Evolutionary conservation across 306 rosid species (phyloP).

Genomic region (Quercus mongolica): DNA sequence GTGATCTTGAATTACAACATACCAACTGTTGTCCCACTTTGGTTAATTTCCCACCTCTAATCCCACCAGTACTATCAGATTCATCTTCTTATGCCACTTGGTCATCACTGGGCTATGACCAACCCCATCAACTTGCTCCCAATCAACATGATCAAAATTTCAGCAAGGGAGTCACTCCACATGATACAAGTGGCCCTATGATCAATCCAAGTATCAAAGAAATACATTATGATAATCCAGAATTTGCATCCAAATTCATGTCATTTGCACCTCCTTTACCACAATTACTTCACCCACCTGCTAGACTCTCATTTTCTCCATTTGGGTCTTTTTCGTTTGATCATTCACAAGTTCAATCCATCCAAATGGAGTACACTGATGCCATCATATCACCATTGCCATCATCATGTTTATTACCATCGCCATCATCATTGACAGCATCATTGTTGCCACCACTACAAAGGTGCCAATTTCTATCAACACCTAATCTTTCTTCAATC

Average conservation of each 20-base stretch:
- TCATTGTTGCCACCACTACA: conserved; percentile 20
- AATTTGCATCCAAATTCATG: conserved; percentile 13
- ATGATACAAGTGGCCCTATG: conserved; percentile 17
- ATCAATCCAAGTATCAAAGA: conserved; percentile 37
- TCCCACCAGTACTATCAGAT: conserved; percentile 30
- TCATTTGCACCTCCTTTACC: conserved; percentile 34
- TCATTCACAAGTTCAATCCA: conserved; percentile 27
- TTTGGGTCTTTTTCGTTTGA: conserved; percentile 11
- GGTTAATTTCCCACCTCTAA: conserved; percentile 30
- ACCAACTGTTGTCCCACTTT: conserved; percentile 21
- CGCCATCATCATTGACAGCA: not conserved
- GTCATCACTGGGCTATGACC: conserved; percentile 30
- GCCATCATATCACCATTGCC: conserved; percentile 39
- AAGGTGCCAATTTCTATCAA: conserved; percentile 19
- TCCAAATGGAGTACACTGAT: conserved; percentile 51
- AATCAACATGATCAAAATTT: conserved; percentile 35
- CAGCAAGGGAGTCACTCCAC: conserved; percentile 20
- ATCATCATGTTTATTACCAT: not conserved
- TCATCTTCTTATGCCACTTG: conserved; percentile 29
- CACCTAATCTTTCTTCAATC: conserved; percentile 7
- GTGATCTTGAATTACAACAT: conserved; percentile 36
- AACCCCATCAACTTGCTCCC: conserved; percentile 30
- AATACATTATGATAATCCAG: conserved; percentile 6
- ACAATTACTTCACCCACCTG: conserved; percentile 38
- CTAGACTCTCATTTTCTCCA: conserved; percentile 19